Conservation (phyloP, 257 asterid species). For the Solanum piurae region DNA sequence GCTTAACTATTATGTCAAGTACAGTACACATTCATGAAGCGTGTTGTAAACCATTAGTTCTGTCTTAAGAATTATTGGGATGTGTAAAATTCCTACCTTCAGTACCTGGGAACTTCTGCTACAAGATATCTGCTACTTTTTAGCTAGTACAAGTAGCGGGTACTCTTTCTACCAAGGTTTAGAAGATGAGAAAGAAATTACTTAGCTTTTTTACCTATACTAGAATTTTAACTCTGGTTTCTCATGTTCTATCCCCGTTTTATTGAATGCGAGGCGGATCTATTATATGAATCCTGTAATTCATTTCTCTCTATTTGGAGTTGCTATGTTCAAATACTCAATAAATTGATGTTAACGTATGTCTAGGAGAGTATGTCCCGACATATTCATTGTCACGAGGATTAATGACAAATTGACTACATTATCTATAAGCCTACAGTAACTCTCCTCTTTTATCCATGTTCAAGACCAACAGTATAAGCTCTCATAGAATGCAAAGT, state of each 20-base stretch:
- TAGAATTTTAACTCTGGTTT: neutral
- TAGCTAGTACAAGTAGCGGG: neutral
- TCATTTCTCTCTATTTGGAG: neutral
- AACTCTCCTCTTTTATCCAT: neutral
- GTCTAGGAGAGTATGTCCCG: neutral
- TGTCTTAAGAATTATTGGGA: neutral
- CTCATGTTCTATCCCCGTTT: neutral
- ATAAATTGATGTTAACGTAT: neutral
- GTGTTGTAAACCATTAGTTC: neutral
- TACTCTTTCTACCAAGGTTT: neutral
- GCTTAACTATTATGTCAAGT: neutral
- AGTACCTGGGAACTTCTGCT: neutral
- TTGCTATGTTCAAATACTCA: conserved; percentile 1
- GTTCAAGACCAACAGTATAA: neutral
- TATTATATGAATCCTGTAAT: neutral
- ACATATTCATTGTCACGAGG: neutral
- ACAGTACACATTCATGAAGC: neutral
- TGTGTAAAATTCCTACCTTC: neutral
- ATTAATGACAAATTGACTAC: neutral
- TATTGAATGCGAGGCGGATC: neutral
- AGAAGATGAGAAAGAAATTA: neutral
- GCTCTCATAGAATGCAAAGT: neutral
- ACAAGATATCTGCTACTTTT: neutral
- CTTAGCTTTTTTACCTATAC: neutral
- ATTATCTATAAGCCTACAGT: neutral